Conservation (phyloP, 2,329 filamentous ascomycete genomes). For the Ophiostoma ulmi region DNA sequence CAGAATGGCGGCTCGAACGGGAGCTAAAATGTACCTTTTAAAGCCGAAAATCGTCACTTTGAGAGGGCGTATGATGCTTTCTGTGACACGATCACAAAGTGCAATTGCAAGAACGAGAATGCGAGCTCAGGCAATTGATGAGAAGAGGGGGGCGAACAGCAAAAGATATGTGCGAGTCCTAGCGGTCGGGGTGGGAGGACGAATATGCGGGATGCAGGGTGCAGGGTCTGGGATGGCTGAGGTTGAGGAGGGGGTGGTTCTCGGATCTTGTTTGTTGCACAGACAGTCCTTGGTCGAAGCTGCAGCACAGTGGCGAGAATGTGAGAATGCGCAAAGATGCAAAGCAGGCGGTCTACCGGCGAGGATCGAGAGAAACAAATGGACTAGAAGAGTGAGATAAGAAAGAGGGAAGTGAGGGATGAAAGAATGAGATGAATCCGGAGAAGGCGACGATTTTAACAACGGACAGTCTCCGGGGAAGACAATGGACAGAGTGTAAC, state of each 20-base stretch:
- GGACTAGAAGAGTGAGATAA: not conserved
- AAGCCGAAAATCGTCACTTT: not conserved
- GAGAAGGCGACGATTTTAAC: not conserved
- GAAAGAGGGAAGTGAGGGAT: not conserved
- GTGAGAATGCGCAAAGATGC: not conserved
- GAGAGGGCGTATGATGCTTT: not conserved
- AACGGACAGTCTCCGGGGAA: not conserved
- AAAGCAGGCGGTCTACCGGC: not conserved
- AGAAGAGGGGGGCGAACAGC: not conserved
- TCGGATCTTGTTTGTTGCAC: not conserved
- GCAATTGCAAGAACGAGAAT: constrained; percentile 1
- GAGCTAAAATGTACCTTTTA: not conserved
- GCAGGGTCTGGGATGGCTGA: not conserved
- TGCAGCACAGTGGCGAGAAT: constrained; percentile 6
- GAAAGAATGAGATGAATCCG: not conserved
- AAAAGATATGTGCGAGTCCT: not conserved
- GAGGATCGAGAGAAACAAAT: not conserved
- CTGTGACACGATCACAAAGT: not conserved
- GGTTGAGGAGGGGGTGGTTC: not conserved
- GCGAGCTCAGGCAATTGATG: not conserved
- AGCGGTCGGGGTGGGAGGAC: not conserved
- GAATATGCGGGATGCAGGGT: constrained; percentile 6
- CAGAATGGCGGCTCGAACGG: not conserved
- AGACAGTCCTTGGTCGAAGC: not conserved
- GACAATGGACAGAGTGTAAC: not conserved